phyloP scores from a whole-genome alignment of 495 filamentous ascomycete species.

The Pseudomonodictys pantanalensis region DNA sequence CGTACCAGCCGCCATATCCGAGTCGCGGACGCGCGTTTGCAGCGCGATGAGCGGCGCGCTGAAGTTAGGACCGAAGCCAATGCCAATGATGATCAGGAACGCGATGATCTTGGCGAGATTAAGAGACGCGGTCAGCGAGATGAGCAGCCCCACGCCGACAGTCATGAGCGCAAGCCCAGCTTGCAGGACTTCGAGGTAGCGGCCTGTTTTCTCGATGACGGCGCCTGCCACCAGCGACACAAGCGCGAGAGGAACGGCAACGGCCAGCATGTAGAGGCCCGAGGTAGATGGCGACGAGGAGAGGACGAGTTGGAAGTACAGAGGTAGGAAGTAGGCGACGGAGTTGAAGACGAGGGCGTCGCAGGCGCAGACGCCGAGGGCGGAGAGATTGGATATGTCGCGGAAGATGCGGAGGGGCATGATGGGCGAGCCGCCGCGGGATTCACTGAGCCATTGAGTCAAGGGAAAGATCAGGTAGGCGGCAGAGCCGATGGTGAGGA shows the following conservation, averaged over 20 bases:
- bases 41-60: constrained; percentile 59
- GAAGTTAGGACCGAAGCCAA: constrained; percentile 57
- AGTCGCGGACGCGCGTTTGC: constrained; percentile 50
- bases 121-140: constrained; percentile 10
- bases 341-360: constrained; percentile 37
- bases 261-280: constrained; percentile 29
- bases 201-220: constrained; percentile 28
- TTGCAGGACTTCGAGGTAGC: constrained; percentile 23
- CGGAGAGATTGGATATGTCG: constrained; percentile 12
- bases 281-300: constrained; percentile 20
- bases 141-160: constrained; percentile 31
- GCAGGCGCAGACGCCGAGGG: constrained; percentile 24
- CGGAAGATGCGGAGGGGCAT: constrained; percentile 35
- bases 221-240: constrained; percentile 18
- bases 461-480: constrained; percentile 12
- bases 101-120: constrained; percentile 52
- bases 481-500: constrained; percentile 22
- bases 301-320: constrained; percentile 36
- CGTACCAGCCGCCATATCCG: constrained; percentile 31
- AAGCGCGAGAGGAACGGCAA: constrained; percentile 26
- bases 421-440: constrained; percentile 10
- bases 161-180: constrained; percentile 31
- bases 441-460: constrained; percentile 18
- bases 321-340: constrained; percentile 34
- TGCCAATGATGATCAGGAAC: constrained; percentile 53